A percentile compares a stretch with the other conserved stretches of the same genome.
These are phyloP conservation scores for Pseudogymnoascus sp. DNA, from an alignment of 2,329 filamentous ascomycete genomes.

Conservation along the genomic window DNA sequence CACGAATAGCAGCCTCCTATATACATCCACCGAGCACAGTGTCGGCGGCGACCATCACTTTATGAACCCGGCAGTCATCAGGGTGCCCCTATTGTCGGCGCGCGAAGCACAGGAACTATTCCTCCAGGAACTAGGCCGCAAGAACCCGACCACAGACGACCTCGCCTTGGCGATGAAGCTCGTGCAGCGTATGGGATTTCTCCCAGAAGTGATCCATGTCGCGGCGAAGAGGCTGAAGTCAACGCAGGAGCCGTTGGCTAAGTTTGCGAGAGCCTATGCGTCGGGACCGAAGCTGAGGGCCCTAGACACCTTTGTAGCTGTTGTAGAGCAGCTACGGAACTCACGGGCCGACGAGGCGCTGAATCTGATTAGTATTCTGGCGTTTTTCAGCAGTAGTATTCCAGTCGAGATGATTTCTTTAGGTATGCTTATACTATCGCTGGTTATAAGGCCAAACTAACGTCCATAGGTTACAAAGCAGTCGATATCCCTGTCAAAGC, in stretches of 20 bases:
- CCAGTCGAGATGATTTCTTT: slow-evolving; percentile 57
- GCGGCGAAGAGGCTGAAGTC: slow-evolving; percentile 53
- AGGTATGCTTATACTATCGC: slow-evolving; percentile 31
- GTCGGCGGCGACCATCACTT: slow-evolving; percentile 46
- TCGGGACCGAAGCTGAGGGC: slow-evolving; percentile 46
- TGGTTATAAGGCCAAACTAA: slow-evolving; percentile 6
- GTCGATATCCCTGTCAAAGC: slow-evolving; percentile 42
- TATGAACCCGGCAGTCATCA: slow-evolving; percentile 49
- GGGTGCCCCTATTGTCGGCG: slow-evolving; percentile 44
- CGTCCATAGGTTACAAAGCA: slow-evolving; percentile 33
- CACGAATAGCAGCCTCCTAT: slow-evolving; percentile 55
- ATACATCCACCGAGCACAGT: slow-evolving; percentile 56
- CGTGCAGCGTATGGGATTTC: slow-evolving; percentile 52
- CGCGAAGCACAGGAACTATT: slow-evolving; percentile 52
- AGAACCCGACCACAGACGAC: slow-evolving; percentile 46
- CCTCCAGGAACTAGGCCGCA: slow-evolving; percentile 53
- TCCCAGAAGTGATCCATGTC: slow-evolving; percentile 61
- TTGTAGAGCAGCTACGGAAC: slow-evolving; percentile 40
- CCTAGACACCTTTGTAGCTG: slow-evolving; percentile 38
- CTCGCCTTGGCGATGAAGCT: slow-evolving; percentile 49
- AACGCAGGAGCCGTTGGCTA: slow-evolving; percentile 51
- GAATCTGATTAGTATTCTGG: slow-evolving; percentile 55
- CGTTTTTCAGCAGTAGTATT: slow-evolving; percentile 56
- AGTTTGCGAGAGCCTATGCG: slow-evolving; percentile 49
- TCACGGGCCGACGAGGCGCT: slow-evolving; percentile 44